A percentile compares a stretch with the other conserved stretches of the same genome.
These are phyloP conservation scores for Kappamyces sp. DNA, from an alignment of 192 early-diverging fungal genomes.

Conservation along the genomic window DNA sequence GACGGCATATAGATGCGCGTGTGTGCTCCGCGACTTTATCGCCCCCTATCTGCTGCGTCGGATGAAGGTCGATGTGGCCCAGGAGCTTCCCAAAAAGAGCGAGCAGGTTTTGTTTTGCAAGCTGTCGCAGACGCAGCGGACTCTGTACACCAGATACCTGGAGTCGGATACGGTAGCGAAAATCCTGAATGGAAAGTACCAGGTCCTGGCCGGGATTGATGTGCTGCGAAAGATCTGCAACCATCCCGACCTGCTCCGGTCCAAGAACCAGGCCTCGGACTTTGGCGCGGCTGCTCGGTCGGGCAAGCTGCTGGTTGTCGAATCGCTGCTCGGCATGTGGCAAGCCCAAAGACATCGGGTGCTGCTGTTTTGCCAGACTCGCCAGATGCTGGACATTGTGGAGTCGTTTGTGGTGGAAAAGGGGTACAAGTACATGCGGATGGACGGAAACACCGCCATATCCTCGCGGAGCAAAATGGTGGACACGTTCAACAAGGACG, in stretches of 20 bases:
- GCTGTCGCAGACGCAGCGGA: constrained; percentile 66
- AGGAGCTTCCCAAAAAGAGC: constrained; percentile 80
- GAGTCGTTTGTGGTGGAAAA: constrained; percentile 61
- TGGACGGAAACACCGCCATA: constrained; percentile 96
- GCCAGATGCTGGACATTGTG: constrained; percentile 93
- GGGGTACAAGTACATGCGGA: constrained; percentile 68
- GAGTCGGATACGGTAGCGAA: constrained; percentile 64
- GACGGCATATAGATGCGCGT: constrained; percentile 89
- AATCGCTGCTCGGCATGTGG: constrained; percentile 81
- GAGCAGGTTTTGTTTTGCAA: constrained; percentile 93
- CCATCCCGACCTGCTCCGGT: constrained; percentile 73
- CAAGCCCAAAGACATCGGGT: constrained; percentile 72
- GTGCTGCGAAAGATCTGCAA: constrained; percentile 94
- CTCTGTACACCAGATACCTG: constrained; percentile 64
- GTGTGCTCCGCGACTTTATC: constrained; percentile 84
- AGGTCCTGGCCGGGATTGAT: constrained; percentile 86
- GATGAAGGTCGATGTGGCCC: constrained; percentile 87
- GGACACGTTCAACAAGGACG: constrained; percentile 75
- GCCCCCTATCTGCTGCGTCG: constrained; percentile 87
- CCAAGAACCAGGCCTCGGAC: constrained; percentile 32
- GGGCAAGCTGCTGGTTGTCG: constrained; percentile 89
- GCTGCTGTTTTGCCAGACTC: constrained; percentile 89
- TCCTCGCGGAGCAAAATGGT: constrained; percentile 75
- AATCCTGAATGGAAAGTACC: constrained; percentile 72
- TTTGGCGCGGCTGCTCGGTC: constrained; percentile 62